Percentiles rank a stretch among this genome's conserved stretches.
Evolutionary conservation across 768 basidiomycete species (phyloP).

Genomic region (Dictyophora rubrovolvata): DNA sequence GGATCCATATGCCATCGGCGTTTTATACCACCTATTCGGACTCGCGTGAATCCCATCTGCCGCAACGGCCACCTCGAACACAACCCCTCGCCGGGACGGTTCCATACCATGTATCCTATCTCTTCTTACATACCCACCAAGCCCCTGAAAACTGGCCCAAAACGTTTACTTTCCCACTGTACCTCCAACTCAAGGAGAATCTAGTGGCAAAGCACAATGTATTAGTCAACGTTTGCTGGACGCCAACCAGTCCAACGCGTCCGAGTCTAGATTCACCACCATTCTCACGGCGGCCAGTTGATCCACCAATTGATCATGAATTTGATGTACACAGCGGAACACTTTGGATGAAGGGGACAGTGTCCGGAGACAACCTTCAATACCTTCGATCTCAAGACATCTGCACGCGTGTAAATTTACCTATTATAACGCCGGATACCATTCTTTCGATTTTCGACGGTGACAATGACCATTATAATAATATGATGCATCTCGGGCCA

Average conservation of each 20-base stretch:
- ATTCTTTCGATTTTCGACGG: conserved; percentile 27
- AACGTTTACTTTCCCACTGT: conserved; percentile 33
- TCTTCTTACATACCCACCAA: conserved; percentile 42
- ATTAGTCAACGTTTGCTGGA: conserved; percentile 53
- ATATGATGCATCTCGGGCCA: conserved; percentile 11
- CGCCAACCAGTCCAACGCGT: conserved; percentile 13
- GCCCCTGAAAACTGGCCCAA: conserved; percentile 42
- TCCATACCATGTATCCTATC: conserved; percentile 40
- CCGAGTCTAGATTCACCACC: too few species aligned
- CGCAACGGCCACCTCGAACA: conserved; percentile 1
- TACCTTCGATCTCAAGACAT: conserved; percentile 8
- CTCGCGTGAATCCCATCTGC: background rate
- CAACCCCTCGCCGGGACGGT: conserved; percentile 38
- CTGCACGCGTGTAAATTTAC: background rate
- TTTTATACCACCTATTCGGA: too few species aligned
- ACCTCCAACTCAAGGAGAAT: conserved; percentile 37
- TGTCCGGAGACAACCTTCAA: too few species aligned
- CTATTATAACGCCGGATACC: background rate
- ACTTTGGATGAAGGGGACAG: conserved; percentile 11
- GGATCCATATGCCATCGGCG: too few species aligned
- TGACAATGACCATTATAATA: conserved; percentile 36
- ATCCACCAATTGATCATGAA: too few species aligned
- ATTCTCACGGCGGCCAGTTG: too few species aligned
- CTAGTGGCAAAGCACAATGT: conserved; percentile 37
- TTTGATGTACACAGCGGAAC: background rate